phyloP scores from a whole-genome alignment of 2,329 filamentous ascomycete species.

The Acrocalymma vagum region DNA sequence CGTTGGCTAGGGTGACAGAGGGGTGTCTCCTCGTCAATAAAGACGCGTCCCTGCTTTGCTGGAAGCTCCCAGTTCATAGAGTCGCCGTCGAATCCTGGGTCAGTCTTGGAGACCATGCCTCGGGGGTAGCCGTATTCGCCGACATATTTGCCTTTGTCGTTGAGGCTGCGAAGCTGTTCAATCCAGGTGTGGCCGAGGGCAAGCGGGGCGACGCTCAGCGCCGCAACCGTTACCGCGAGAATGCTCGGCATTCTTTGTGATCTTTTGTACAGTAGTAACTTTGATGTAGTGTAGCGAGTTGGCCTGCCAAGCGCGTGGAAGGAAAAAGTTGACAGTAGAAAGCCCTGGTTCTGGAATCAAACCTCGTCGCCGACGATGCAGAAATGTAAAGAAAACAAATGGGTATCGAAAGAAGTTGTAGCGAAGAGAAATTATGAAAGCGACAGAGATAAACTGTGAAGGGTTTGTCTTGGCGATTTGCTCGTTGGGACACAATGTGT shows the following conservation, averaged over 20 bases:
- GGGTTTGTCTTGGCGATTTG: slow-evolving; percentile 18
- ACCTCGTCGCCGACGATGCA: slow-evolving; percentile 6
- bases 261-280: slow-evolving; percentile 4
- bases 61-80: slow-evolving; percentile 66
- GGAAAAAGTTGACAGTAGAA: too few species aligned
- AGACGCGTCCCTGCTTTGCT: slow-evolving; percentile 52
- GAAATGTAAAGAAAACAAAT: slow-evolving; percentile 4
- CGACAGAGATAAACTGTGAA: slow-evolving; percentile 15
- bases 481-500: slow-evolving; percentile 27
- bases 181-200: slow-evolving; percentile 76
- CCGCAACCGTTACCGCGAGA: slow-evolving; percentile 20
- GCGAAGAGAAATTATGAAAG: slow-evolving; percentile 12
- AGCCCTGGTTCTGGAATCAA: not conserved
- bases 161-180: slow-evolving; percentile 76
- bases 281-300: slow-evolving; percentile 11
- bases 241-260: slow-evolving; percentile 28
- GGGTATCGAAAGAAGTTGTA: slow-evolving; percentile 4
- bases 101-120: slow-evolving; percentile 68
- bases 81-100: slow-evolving; percentile 65
- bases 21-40: slow-evolving; percentile 60
- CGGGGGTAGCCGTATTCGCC: slow-evolving; percentile 78
- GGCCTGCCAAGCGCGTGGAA: slow-evolving; percentile 13
- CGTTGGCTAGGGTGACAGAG: slow-evolving; percentile 73
- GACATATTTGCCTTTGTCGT: slow-evolving; percentile 75
- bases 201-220: slow-evolving; percentile 26